These are phyloP conservation scores for Kwoniella pini DNA, from an alignment of 768 basidiomycete species.

Conservation along the genomic window DNA sequence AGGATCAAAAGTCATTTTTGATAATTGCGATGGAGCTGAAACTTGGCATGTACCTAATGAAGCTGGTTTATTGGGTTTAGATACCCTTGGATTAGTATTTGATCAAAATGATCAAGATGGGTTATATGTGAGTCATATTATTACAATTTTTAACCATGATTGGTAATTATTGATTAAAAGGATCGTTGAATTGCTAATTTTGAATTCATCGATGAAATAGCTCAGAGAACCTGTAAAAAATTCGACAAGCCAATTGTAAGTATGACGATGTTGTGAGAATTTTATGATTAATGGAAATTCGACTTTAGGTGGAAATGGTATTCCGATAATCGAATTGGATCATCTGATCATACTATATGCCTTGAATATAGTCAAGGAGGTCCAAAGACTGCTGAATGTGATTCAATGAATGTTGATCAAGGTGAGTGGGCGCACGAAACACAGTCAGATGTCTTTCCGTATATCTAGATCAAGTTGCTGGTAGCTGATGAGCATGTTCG, in stretches of 20 bases:
- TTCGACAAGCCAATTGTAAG: neutral
- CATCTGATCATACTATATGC: neutral
- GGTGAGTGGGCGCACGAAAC: neutral
- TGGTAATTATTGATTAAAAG: too few species aligned
- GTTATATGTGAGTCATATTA: neutral
- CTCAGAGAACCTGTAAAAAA: neutral
- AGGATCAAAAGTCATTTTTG: neutral
- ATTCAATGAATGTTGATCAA: conserved; percentile 5
- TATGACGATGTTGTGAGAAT: too few species aligned
- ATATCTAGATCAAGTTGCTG: neutral
- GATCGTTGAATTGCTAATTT: neutral
- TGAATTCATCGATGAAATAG: neutral
- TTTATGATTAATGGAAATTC: too few species aligned
- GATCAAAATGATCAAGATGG: neutral
- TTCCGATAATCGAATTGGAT: neutral
- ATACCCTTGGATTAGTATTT: neutral
- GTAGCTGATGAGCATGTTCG: neutral
- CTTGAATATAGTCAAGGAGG: neutral
- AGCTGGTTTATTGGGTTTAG: neutral
- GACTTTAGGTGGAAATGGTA: conserved; percentile 3
- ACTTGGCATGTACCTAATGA: conserved; percentile 7
- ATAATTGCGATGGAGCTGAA: neutral
- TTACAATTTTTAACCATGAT: neutral
- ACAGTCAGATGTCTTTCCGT: neutral
- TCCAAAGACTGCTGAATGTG: neutral